A percentile compares a stretch with the other conserved stretches of the same genome.
phyloP scores from a whole-genome alignment of 2,329 filamentous ascomycete species.

The Fusarium coicis region DNA sequence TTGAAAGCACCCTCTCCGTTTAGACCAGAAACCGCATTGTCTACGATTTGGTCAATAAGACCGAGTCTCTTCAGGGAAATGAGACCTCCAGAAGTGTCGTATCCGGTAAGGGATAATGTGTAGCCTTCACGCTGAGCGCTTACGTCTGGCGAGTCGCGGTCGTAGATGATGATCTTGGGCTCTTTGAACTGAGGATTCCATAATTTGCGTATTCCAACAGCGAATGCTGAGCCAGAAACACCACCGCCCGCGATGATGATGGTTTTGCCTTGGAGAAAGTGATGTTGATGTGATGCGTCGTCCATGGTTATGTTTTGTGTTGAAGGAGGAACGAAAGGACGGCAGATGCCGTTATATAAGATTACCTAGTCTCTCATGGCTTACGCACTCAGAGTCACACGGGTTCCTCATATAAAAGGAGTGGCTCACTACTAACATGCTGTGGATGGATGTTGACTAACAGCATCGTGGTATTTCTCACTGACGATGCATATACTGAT shows the following conservation, averaged over 20 bases:
- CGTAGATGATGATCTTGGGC: slow-evolving; percentile 54
- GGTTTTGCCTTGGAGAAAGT: slow-evolving; percentile 53
- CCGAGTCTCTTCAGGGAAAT: slow-evolving; percentile 53
- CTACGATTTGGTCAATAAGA: slow-evolving; percentile 49
- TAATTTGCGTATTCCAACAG: slow-evolving; percentile 51
- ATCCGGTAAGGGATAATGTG: slow-evolving; percentile 53
- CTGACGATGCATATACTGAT: slow-evolving; percentile 40
- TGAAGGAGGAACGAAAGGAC: background rate
- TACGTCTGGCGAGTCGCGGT: slow-evolving; percentile 52
- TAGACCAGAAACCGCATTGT: slow-evolving; percentile 46
- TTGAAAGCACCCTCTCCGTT: slow-evolving; percentile 50
- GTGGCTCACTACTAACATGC: background rate
- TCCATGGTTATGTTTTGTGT: slow-evolving; percentile 15
- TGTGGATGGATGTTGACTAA: background rate
- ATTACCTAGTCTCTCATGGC: background rate
- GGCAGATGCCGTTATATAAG: background rate
- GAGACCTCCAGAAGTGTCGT: slow-evolving; percentile 50
- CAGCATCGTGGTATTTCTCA: background rate
- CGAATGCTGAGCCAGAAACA: slow-evolving; percentile 57
- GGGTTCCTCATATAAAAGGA: background rate
- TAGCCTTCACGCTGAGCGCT: slow-evolving; percentile 50
- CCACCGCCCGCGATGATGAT: slow-evolving; percentile 58
- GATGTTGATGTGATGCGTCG: slow-evolving; percentile 30
- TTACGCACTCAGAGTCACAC: background rate
- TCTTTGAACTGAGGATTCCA: slow-evolving; percentile 48